A percentile compares a stretch with the other conserved stretches of the same genome.
Conservation (phyloP, 129 eudicot species). For the Logfia minima region DNA sequence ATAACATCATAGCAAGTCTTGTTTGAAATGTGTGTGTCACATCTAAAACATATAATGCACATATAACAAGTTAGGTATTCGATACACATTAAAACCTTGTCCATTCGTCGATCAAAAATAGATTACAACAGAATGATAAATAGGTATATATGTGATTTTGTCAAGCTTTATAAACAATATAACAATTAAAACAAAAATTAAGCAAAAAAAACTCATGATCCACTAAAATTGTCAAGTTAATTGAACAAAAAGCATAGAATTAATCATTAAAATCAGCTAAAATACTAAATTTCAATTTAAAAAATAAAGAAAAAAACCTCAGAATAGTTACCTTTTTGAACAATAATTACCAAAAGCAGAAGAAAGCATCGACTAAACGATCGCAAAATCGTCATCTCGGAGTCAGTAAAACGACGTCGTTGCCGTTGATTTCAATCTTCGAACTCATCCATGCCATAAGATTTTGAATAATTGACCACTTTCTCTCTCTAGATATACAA, state of each 20-base stretch:
- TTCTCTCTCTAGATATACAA: slow-evolving; percentile 13
- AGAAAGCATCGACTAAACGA: slow-evolving; percentile 14
- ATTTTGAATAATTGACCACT: slow-evolving; percentile 9
- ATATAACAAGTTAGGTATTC: not conserved
- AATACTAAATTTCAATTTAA: slow-evolving; percentile 4
- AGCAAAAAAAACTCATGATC: not conserved
- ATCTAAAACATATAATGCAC: not conserved
- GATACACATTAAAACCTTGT: no score
- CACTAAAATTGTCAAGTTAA: not conserved
- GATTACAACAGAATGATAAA: not conserved
- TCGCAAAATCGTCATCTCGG: slow-evolving; percentile 38
- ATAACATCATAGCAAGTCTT: no score
- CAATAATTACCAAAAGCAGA: slow-evolving; percentile 31
- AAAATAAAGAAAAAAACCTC: not conserved
- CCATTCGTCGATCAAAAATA: not conserved
- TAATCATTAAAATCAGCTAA: not conserved
- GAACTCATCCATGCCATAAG: slow-evolving; percentile 45
- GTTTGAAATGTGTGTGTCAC: no score
- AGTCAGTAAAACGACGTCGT: slow-evolving; percentile 13
- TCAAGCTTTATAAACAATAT: not conserved
- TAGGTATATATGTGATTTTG: not conserved
- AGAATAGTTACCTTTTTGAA: slow-evolving; percentile 40
- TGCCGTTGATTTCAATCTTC: slow-evolving; percentile 4
- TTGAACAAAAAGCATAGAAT: not conserved
- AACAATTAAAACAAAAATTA: not conserved